Evolutionary conservation across 2,329 filamentous ascomycete species (phyloP).

Genomic region (Stylonectria norvegica): DNA sequence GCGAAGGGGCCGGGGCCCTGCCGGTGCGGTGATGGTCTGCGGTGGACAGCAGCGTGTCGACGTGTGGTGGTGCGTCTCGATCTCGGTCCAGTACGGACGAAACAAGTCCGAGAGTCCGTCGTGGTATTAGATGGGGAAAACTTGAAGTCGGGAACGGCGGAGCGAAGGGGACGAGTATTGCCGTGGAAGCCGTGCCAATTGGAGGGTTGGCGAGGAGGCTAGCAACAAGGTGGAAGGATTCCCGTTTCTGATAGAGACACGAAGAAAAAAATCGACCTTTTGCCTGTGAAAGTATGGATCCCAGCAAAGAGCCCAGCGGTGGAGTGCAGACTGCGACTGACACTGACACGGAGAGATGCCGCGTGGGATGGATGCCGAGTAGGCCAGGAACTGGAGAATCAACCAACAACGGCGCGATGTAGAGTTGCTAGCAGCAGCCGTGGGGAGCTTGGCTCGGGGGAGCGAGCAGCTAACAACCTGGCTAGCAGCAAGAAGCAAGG

Average conservation of each 20-base stretch:
- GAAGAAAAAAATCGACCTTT: background rate
- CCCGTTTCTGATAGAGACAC: constrained; percentile 1
- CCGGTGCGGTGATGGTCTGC: too few species aligned
- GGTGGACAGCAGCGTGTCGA: too few species aligned
- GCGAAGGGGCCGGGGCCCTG: background rate
- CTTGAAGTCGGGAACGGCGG: background rate
- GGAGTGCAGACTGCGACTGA: background rate
- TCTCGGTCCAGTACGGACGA: background rate
- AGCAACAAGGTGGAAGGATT: constrained; percentile 13
- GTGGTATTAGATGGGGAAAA: background rate
- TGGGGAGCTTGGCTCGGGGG: background rate
- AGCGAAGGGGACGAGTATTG: background rate
- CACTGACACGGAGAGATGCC: background rate
- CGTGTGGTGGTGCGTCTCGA: too few species aligned
- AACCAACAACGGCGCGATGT: too few species aligned
- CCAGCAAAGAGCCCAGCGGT: background rate
- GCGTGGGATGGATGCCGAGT: too few species aligned
- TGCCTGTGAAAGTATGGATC: background rate
- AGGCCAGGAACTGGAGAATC: too few species aligned
- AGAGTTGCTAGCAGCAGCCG: too few species aligned
- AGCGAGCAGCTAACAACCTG: background rate
- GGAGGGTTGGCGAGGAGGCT: constrained; percentile 1
- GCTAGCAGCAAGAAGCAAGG: background rate
- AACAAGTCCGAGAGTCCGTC: background rate
- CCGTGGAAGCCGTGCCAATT: background rate